Evolutionary conservation across 2,329 filamentous ascomycete genomes (phyloP), one percentile per base, ranked within the genome.

Genomic region (Hymenoscyphus occultus): DNA sequence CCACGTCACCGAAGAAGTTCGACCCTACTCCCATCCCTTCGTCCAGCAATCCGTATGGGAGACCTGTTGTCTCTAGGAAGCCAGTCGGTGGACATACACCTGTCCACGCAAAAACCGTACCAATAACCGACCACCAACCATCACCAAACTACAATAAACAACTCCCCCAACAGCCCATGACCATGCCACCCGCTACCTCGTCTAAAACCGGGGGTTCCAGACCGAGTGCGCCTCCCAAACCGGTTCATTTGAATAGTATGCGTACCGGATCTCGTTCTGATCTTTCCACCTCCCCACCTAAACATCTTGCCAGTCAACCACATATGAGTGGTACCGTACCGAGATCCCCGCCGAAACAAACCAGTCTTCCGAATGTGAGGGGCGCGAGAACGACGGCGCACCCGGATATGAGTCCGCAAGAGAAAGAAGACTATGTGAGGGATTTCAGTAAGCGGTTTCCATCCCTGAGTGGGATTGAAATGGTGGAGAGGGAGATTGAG

Each of bases 361-460:
- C n/a, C 10, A 22, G 45, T 51, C 7, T 51, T 1, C 45, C 45
- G 19, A 51, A 51, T 51, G n/a, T 19, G 7, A 22, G 45, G 10
- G 9, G n/a, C 2, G n/a, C n/a, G 45, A 22, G 10, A 9, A 32
- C 67, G 1, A 80, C 82, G 67, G 80, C 83, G 2, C 75, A 78
- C 60, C 73, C 85, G 65, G 82, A 84, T 56, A 87, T 86, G 84
- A 82, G 80, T 63, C 75, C 79, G 3, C 79, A 81, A 69, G 83
- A 88, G 71, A 85, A 82, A 74, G 86, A 87, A 57, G 90, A 93
- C 70, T 89, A 89, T 72, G 76, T 89, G 56, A 77, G 79, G 65
- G 78, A 91, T 74, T 97, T 98, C 76, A 89, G 88, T 67, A 93
- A 93, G 77, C 83, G 92, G 65, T 97, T 93, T 77, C 94, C 94